Evolutionary conservation across 1,139 yeast genomes (phyloP), one percentile per base, ranked within the genome.

Genomic region (Nakaseomyces bracarensis): DNA sequence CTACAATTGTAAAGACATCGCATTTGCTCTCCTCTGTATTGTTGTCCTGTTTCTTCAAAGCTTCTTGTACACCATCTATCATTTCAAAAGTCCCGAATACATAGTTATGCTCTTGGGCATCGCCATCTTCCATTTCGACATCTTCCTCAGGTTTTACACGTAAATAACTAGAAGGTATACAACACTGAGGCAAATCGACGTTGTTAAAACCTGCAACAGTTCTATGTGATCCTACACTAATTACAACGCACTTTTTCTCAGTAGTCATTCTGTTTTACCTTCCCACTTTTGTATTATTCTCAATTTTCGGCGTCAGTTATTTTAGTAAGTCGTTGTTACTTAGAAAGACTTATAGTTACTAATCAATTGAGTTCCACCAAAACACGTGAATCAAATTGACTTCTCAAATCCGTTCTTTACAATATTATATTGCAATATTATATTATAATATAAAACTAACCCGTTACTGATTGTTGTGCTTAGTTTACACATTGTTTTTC

Each of bases 161-260:
- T 46, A 71, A 68, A 55, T 80, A 81, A 42, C 72, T 68, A 14
- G 85, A 70, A 41, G 79, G 75, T 51, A 79, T 68, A 4, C 75
- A 72, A 34, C 79, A 58, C 19, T 74, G 64, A 1, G 93, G 93
- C 33, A 76, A 60, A 42, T 80, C 84, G 41, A 72, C 79, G 47
- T 73, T 73, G 8, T 85, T 79, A 52, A 79, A 72, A 8, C 89
- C 89, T 1, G 87, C 87, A 46, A 78, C 74, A 33, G 86, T 79
- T 13, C 73, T 67, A 46, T 71, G 66, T 1, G 84, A 70, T 20
- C 86, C 87, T 54, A 76, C 75, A 58, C 82, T 87, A 36, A 82
- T 77, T 40, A 82, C 83, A 15, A 81, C 74, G 15, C 59, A 53
- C 39, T 55, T 57, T 41, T 47, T 53, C 18, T 44, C 46, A 40